Base-by-base conservation (phyloP, 176 grass and related monocot genomes). In the Bromus sterilis region DNA sequence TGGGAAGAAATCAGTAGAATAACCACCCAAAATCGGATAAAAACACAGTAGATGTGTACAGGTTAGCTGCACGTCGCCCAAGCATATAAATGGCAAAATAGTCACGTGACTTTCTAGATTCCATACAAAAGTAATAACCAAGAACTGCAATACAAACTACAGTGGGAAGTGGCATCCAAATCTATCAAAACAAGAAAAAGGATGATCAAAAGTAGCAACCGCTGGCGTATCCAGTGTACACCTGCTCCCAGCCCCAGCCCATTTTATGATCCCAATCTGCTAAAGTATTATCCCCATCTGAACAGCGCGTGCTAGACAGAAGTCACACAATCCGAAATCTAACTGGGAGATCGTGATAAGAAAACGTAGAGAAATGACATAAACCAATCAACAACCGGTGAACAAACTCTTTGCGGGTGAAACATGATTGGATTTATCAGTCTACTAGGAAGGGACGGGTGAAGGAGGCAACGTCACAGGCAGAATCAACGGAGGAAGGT, bases 11-110 rank as follows among this genome's bases (percentile, higher is more conserved):
- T 72, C 71, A 69, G 61, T 70, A 62, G 58, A 48, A 76, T 53
- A 66, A 56, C 28, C 70, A 77, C n/a, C 61, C 56, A 66, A 31
- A 69, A 64, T 13, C 32, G 80, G 72, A 56, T 79, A 71, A 62
- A 82, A 61, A 65, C 71, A 42, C 35, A 48, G 70, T 78, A 31
- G 62, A 71, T 46, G 3, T 29, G 68, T 71, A 71, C 66, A 77
- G 71, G 43, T 18, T 72, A 7, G 20, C 34, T 56, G 42, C 78
- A 43, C 26, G 42, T 39, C 39, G 60, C 10, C 51, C 24, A 59
- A 65, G 78, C 82, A 89, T 35, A 82, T 3, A 82, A 89, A 85
- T 78, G 87, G 87, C 18, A 90, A 82, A 74, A 74, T 49, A 79
- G 43, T 7, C 79, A 83, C 67, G 73, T 58, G 6, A 49, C 84